Evolutionary conservation across 23 red algal genomes (phyloP), one percentile per base, ranked within the genome.

Genomic region (Gracilaria domingensis): DNA sequence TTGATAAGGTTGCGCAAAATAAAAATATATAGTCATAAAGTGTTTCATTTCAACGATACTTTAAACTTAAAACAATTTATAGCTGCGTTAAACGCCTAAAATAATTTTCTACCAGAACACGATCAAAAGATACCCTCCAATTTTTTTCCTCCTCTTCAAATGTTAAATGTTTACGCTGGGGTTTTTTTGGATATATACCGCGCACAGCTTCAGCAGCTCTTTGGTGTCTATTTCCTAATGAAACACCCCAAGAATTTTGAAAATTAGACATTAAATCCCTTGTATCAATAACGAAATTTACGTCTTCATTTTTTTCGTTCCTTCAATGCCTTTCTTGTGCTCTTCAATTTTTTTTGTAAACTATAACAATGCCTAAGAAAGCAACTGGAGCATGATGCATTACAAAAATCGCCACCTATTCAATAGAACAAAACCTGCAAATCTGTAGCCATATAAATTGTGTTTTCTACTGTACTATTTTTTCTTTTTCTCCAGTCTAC

Each of bases 401-500:
- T 13, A 8, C 39, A 30, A 32, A 12, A 79, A 79, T 50, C 4
- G 28, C 75, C 13, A 79, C 3, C 50, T 37, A 74, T 29, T 79
- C 16, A 37, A 32, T 24, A 79, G 20, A 23, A 45, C 75, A 26
- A 21, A 79, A 50, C 49, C 5, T 32, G 49, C 75, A 12, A 20
- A 13, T 25, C 51, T 79, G 12, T 12, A 56, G 4, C 75, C 40
- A 56, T 79, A 79, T 11, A 50, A 32, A 1, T 47, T 32, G 12
- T 79, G 75, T 32, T 79, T 79, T 20, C 75, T 5, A 50, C 50
- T 81, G 20, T 34, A 81, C 6, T 81, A 81, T 48, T 81, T 81
- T 25, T 81, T 79, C 17, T 33, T 33, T 18, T 81, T 47, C 49
- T 2, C 47, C 47, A 81, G 25, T 13, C 23, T 81, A 45, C 76